phyloP scores from a whole-genome alignment of 768 basidiomycete genomes.

The Gloeostereum incarnatum region DNA sequence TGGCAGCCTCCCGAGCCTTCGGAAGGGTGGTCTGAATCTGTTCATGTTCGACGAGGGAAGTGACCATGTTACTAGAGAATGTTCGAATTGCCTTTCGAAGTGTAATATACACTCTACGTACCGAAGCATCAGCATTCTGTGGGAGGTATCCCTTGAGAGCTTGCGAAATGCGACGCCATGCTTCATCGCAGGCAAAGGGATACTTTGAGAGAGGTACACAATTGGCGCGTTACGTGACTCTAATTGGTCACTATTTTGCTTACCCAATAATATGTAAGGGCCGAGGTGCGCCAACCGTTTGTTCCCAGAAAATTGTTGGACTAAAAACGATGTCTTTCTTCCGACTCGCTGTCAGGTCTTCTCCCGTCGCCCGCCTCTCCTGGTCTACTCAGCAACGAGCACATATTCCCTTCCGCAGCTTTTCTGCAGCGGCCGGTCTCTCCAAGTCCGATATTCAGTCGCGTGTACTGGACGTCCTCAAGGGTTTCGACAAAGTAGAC shows the following conservation, averaged over 20 bases:
- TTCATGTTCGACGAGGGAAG: constrained; percentile 89
- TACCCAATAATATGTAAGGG: too few species aligned
- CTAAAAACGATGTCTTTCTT: constrained; percentile 45
- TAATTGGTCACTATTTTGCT: too few species aligned
- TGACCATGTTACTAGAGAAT: constrained; percentile 74
- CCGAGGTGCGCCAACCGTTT: too few species aligned
- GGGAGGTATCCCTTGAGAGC: constrained; percentile 84
- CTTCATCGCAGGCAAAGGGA: too few species aligned
- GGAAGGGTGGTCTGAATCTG: constrained; percentile 93
- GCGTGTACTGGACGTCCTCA: constrained; percentile 76
- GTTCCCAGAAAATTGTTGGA: too few species aligned
- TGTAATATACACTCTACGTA: constrained; percentile 21
- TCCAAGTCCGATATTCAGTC: constrained; percentile 58
- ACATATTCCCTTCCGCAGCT: constrained; percentile 34
- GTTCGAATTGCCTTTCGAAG: constrained; percentile 4
- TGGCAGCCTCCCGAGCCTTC: constrained; percentile 87
- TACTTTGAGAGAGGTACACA: too few species aligned
- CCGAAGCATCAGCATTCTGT: constrained; percentile 91
- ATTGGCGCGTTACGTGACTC: too few species aligned
- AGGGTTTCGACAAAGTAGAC: constrained; percentile 86
- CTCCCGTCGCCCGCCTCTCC: constrained; percentile 30
- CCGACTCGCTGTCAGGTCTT: constrained; percentile 38
- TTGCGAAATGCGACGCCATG: constrained; percentile 92
- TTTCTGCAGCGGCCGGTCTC: constrained; percentile 60
- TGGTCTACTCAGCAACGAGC: constrained; percentile 24